Evolutionary conservation across 805 yeast species (phyloP).

Genomic region (Candida taoyuanica): DNA sequence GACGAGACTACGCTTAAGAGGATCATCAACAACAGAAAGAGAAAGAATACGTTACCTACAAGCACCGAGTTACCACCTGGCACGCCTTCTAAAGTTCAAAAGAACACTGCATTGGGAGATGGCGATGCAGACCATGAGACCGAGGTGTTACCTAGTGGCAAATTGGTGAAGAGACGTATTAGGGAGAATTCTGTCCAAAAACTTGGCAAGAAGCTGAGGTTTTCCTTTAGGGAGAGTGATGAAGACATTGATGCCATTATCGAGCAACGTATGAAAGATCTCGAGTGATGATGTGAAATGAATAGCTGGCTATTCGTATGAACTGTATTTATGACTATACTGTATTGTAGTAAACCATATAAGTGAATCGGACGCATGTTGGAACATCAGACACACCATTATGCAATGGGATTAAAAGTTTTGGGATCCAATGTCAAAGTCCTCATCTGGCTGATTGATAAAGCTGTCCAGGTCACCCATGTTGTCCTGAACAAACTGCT

Average conservation of each 20-base stretch:
- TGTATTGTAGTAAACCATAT: too few relatives aligned
- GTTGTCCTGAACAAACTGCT: constrained; percentile 16
- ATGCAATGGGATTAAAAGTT: too few relatives aligned
- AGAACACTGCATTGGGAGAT: constrained; percentile 23
- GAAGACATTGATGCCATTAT: constrained; percentile 48
- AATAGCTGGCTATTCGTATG: constrained; percentile 10
- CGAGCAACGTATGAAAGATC: constrained; percentile 39
- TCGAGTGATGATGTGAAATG: constrained; percentile 23
- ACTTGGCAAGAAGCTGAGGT: constrained; percentile 37
- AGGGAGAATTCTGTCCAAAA: constrained; percentile 26
- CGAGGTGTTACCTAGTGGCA: constrained; percentile 74
- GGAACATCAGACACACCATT: too few relatives aligned
- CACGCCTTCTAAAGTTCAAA: constrained; percentile 31
- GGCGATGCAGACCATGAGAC: constrained; percentile 35
- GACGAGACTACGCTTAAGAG: constrained; percentile 35
- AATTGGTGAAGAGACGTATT: constrained; percentile 43
- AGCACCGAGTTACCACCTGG: constrained; percentile 50
- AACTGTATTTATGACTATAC: too few relatives aligned
- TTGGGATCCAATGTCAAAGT: constrained; percentile 6
- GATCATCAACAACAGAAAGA: constrained; percentile 20
- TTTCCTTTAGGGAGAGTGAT: constrained; percentile 16
- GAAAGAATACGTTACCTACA: constrained; percentile 24
- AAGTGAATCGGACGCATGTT: too few relatives aligned
- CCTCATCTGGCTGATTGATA: constrained; percentile 15
- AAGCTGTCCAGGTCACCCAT: constrained; percentile 14